Evolutionary conservation across 345 rosid genomes (phyloP), one percentile per base, ranked within the genome.

Genomic region (Xanthoceras sorbifolium): DNA sequence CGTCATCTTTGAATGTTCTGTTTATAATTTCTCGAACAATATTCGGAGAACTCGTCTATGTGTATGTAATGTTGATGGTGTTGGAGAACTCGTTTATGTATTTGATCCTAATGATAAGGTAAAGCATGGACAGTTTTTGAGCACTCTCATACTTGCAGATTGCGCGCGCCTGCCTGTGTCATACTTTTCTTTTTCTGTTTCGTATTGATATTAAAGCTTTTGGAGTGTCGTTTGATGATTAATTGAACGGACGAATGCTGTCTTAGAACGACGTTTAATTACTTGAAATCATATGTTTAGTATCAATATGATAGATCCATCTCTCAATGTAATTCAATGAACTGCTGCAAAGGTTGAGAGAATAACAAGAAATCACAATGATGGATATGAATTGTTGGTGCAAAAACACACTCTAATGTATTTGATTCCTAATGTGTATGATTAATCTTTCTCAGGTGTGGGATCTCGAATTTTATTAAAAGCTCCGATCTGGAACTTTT

Each of bases 21-120:
- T 62, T n/a, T 44, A 14, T 42, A n/a, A n/a, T 66, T 42, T 67
- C 68, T 32, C 31, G 71, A 36, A 68, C 59, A 63, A 46, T 2
- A 29, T 65, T 38, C 57, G 63, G 55, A 15, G 62, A 64, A 38
- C 20, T 68, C 0, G 31, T 15, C 15, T 59, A 26, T 42, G 14
- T 42, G 46, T 22, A 38, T 54, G 34, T 71, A 9, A 59, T 14
- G 29, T 62, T 73, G 42, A 28, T 11, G 36, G 40, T 9, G 17
- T 32, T 42, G 29, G 14, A 57, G 29, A 22, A 57, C 9, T 18
- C 4, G 0, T 8, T 42, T 10, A 11, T 17, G 29, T 44, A 61
- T 36, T 71, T 36, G 29, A 46, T 40, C 29, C 17, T 59, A 38
- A 17, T 18, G 10, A 42, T 42, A 42, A 32, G 36, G 36, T 32